Evolutionary conservation across 108 stramenopile genomes (phyloP), one percentile per base, ranked within the genome.

Genomic region (Chaetoceros tenuissimus): DNA sequence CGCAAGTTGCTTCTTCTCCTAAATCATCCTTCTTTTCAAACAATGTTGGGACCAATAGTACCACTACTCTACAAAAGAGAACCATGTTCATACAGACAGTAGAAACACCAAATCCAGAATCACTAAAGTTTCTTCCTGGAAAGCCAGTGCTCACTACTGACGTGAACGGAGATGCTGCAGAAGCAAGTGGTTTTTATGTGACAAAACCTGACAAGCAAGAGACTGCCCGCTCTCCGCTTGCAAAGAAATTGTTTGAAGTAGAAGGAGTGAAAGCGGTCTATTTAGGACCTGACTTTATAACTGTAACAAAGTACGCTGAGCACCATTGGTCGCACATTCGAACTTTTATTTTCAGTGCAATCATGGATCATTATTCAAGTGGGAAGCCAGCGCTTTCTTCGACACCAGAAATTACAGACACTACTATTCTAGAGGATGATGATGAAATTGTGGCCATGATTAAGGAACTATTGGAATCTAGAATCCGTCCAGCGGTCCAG

Each of bases 391-490:
- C 81, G 0, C 16, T 88, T 27, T 19, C 70, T 53, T 92, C 82
- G 26, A 68, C 74, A 27, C 82, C 94, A 3, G 72, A 77, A 34
- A 80, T 91, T 51, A 87, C 78, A 7, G 98, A 97, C 69, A 96
- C 96, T 19, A 92, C 90, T 7, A 96, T 96, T 63, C 66, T 96
- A 46, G 97, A 97, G 28, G 90, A 91, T 30, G 97, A 98, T 64
- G 79, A 76, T 57, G 97, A 99, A 66, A 86, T 99, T 31, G 97
- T 99, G 26, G 94, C 94, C 31, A 93, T 97, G 92, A 98, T 99
- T 71, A 98, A 98, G 78, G 99, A 99, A 79, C 74, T 99, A 17
- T 79, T 99, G 49, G 97, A 98, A 60, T 71, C 80, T 43, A 70
- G 97, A 43, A 96, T 99, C 48, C 93, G 98, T 28, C 99, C 99